phyloP scores from a whole-genome alignment of 169 alveolate genomes.

The Besnoitia besnoiti region DNA sequence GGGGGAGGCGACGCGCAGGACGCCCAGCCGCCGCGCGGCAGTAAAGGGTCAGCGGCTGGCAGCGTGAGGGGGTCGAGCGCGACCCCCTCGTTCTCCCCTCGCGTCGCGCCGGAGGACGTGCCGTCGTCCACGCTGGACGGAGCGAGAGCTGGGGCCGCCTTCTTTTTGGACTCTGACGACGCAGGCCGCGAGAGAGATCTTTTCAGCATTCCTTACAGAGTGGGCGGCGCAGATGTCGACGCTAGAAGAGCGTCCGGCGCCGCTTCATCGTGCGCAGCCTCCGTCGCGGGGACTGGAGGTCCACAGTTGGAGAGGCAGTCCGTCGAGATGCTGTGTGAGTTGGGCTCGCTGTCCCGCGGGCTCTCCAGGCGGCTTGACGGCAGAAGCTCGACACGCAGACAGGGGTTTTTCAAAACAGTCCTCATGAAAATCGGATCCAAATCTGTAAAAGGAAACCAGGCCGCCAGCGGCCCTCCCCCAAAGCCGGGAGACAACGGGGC shows the following conservation, averaged over 20 bases:
- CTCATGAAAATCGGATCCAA: neutral
- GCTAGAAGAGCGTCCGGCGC: neutral
- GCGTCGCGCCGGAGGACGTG: neutral
- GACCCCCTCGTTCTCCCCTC: neutral
- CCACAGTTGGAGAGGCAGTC: neutral
- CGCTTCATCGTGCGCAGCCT: neutral
- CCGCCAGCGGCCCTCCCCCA: neutral
- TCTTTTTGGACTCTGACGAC: neutral
- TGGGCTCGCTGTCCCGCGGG: slow-evolving; percentile 25
- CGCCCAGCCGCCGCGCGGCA: neutral
- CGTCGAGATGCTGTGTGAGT: slow-evolving; percentile 14
- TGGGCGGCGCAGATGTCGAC: neutral
- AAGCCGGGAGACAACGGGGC: neutral
- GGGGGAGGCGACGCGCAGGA: too few relatives aligned
- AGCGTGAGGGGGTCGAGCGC: neutral
- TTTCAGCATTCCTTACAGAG: neutral
- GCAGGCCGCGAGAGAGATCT: neutral
- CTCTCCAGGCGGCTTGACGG: slow-evolving; percentile 28
- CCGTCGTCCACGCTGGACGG: neutral
- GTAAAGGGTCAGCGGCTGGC: neutral
- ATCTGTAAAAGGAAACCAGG: neutral
- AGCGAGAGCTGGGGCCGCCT: neutral
- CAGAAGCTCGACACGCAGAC: slow-evolving; percentile 24
- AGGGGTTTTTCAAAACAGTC: neutral
- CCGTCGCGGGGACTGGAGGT: neutral